Base-by-base conservation (phyloP, 768 basidiomycete species). In the Termitomyces bulborhizus region DNA sequence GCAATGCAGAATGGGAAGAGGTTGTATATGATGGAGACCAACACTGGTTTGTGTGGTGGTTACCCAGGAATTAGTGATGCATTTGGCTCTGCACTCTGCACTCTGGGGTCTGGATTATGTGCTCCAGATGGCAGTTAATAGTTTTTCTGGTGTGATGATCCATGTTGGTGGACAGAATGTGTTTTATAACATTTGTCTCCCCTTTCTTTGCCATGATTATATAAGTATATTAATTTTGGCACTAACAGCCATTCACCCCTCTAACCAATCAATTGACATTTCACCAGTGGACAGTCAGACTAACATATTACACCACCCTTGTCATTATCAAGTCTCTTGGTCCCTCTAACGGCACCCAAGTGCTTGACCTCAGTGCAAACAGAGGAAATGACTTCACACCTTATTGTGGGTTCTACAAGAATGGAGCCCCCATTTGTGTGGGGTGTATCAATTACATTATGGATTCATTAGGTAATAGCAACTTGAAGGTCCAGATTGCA, bases 331-430 rank as follows among this genome's bases (percentile, higher is more conserved):
- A 93, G 65, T 74, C 77, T 1, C 71, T 92, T 32, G 88, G 87
- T 18, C 70, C 76, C 36, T 78, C 80, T 31, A 84, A 84, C 65
- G 70, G 64, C 1, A 81, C 86, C 1, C 86, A 80, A 54, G 74
- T 92, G 24, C 68, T 88, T 32, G 90, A 93, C 67, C 73, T 90
- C 34, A 64, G 66, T 24, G 74, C 77, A 40, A 82, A 82, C 60
- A 61, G 60, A 60, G 47, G 31, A 3, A 42, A 53, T 24, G 72
- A 75, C 12, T 80, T 71, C 57, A 86, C 84, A 5, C 86, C 89
- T 54, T 73, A 78, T 4, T 86, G 90, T 65, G 86, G 80, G 13
- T 78, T 93, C 53, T 92, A 90, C 65, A 87, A 92, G 67, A 77
- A 85, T 55, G 82, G 81, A 21, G 70, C 65, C 4, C 80, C 85